phyloP scores from a whole-genome alignment of 2,329 filamentous ascomycete genomes.

The Cladosporium sp. region DNA sequence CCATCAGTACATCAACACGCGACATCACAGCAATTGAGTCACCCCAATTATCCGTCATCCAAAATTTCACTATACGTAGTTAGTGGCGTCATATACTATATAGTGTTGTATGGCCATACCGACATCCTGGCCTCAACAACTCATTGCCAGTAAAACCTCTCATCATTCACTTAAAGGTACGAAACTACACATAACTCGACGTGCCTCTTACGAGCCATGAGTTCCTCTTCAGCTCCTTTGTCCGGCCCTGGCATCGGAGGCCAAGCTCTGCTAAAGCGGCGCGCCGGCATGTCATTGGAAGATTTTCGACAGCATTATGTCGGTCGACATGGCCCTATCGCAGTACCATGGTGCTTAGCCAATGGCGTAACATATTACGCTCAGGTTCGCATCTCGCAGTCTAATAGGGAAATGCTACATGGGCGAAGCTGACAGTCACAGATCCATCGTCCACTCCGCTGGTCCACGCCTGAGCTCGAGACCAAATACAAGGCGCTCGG shows the following conservation, averaged over 20 bases:
- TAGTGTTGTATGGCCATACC: neutral
- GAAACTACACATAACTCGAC: no score
- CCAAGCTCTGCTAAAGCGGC: slow-evolving; percentile 14
- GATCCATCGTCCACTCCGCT: slow-evolving; percentile 14
- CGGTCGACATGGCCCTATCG: slow-evolving; percentile 10
- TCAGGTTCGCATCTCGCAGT: neutral
- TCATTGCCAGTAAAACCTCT: no score
- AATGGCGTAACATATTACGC: slow-evolving; percentile 15
- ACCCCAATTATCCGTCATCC: no score
- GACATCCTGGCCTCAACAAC: no score
- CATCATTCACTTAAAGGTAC: no score
- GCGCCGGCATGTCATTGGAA: neutral
- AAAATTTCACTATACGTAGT: no score
- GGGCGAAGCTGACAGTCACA: neutral
- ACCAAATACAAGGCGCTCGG: neutral
- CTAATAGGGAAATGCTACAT: no score
- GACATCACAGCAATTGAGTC: no score
- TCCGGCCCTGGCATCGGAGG: slow-evolving; percentile 1
- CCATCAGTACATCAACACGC: neutral
- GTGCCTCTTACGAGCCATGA: no score
- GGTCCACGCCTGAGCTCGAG: neutral
- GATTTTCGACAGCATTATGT: slow-evolving; percentile 15
- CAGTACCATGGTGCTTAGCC: slow-evolving; percentile 14
- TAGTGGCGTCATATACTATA: neutral
- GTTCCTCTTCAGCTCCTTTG: neutral